Evolutionary conservation across 306 rosid genomes (phyloP), one percentile per base, ranked within the genome.

Genomic region (Rosa multiflora): DNA sequence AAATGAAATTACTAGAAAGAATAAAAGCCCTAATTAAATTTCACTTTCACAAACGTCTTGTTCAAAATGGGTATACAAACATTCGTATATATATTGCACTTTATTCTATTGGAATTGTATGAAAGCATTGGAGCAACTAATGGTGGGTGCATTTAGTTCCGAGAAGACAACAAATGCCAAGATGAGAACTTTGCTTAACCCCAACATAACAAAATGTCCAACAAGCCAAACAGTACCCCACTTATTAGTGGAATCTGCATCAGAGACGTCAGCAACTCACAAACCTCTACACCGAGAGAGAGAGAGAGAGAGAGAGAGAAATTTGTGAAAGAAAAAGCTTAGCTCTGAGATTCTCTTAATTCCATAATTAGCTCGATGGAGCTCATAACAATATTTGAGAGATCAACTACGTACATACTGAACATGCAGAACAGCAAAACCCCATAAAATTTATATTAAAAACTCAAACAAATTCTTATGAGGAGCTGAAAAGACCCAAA

Each of bases 221-320:
- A 37, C 47, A 7, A 37, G 10, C 46, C 37, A 26, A 12, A 5
- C 6, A 23, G 37, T 35, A 14, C 37, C 44, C 70, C 44, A 64
- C 70, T 64, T 64, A 55, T 35, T 6, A 66, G 70, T 66, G 47
- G 70, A 15, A 66, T 66, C 23, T 15, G 70, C 47, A 18, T 66
- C 70, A 37, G 44, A 35, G 23, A 17, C 70, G 46, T 64, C 46
- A 64, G 21, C 70, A 5, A 26, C 14, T 7, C 14, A 15, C 3
- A 8, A 56, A 6, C 8, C 3, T 10, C 1, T 49, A 8, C 2
- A 47, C 7, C 7, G 52, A 48, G 52, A 49, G 55, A 13, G 55
- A 49, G 53, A 49, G 55, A 44, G 5, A 23, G 17, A 23, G 40
- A 62, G 39, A 23, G 67, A 55, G 61, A 18, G 61, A 18, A 32